phyloP scores from a whole-genome alignment of 345 rosid species.

The Ailanthus altissimus region DNA sequence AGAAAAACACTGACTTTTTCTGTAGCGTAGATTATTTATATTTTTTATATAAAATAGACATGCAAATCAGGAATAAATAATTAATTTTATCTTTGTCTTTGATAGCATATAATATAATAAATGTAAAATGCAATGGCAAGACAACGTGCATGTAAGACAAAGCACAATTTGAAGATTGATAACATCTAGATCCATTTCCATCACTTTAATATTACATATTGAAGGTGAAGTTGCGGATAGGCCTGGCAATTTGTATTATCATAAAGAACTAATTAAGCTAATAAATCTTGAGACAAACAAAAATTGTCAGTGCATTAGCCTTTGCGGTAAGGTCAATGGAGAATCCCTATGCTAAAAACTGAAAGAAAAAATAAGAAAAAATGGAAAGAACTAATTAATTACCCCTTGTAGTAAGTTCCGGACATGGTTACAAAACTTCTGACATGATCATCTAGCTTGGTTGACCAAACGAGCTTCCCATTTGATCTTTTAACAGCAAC shows the following conservation, averaged over 20 bases:
- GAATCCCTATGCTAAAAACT: not conserved
- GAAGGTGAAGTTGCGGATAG: not conserved
- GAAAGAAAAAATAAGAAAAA: not conserved
- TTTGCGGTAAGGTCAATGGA: too few species aligned
- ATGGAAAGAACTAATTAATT: slow-evolving; percentile 15
- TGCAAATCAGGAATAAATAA: not conserved
- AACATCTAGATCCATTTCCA: not conserved
- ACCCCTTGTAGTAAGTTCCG: slow-evolving; percentile 30
- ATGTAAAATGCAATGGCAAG: not conserved
- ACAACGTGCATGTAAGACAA: slow-evolving; percentile 4
- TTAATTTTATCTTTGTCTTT: not conserved
- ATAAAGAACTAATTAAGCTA: not conserved
- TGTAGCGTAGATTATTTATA: too few species aligned
- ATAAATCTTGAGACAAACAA: not conserved
- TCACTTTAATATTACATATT: slow-evolving; percentile 8
- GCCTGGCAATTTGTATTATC: not conserved
- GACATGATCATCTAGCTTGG: slow-evolving; percentile 22
- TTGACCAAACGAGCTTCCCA: slow-evolving; percentile 32
- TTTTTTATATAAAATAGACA: too few species aligned
- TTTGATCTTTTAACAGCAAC: slow-evolving; percentile 25
- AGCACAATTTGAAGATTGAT: not conserved
- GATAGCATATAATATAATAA: not conserved
- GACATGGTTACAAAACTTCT: slow-evolving; percentile 34
- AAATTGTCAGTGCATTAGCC: too few species aligned
- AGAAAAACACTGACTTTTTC: too few species aligned